These are phyloP conservation scores for Trametes hirsuta DNA, from an alignment of 1,284 basidiomycete species.

Conservation along the genomic window DNA sequence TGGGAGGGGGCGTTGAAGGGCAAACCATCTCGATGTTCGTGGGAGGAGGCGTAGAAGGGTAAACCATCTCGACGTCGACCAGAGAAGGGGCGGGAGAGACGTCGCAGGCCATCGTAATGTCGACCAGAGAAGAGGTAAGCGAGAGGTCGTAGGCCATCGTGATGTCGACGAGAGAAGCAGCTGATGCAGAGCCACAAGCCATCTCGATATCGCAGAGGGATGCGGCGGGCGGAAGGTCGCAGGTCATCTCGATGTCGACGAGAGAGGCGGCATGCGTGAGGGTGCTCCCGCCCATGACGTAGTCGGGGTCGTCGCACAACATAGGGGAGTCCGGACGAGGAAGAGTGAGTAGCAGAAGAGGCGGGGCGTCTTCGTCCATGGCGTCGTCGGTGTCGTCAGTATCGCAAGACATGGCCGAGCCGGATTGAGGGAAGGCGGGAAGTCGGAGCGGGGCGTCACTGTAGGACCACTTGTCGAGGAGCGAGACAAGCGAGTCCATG, in stretches of 20 bases:
- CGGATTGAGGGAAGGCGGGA: background rate
- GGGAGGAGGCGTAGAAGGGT: background rate
- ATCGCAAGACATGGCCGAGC: background rate
- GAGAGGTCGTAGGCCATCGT: background rate
- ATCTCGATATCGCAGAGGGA: background rate
- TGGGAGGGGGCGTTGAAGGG: background rate
- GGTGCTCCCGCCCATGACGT: background rate
- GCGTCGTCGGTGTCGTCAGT: background rate
- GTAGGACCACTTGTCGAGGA: constrained; percentile 1
- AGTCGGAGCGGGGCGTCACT: background rate
- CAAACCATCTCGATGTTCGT: background rate
- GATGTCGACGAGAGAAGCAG: background rate
- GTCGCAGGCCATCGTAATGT: background rate
- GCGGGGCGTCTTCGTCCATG: background rate
- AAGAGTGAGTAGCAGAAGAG: background rate
- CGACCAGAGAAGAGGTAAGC: background rate
- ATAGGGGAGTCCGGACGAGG: background rate
- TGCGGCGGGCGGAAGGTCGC: background rate
- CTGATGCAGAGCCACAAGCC: background rate
- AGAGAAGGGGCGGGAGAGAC: background rate
- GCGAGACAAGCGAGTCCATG: background rate
- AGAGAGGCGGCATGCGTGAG: background rate
- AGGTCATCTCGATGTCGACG: background rate
- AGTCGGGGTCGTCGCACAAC: background rate
- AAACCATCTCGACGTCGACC: background rate